Percentiles rank a stretch among this genome's conserved stretches.
These are phyloP conservation scores for Diaporthe australafricana DNA, from an alignment of 2,329 filamentous ascomycete genomes.

Conservation along the genomic window DNA sequence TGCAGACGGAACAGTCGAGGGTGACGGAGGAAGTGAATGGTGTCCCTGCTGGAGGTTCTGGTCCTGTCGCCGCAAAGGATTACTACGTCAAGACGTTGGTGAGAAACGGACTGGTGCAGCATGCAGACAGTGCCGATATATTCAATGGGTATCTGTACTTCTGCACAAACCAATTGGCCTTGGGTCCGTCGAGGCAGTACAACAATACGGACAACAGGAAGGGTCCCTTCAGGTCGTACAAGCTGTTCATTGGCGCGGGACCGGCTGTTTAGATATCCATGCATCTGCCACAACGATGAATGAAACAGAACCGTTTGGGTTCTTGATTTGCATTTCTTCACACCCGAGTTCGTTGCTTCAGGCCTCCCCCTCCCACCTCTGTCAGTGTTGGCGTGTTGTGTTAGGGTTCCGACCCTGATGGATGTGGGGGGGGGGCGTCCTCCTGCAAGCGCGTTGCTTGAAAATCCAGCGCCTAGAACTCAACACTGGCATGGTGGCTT, in stretches of 20 bases:
- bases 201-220: constrained; percentile 50
- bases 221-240: constrained; percentile 51
- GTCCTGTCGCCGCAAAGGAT: constrained; percentile 47
- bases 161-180: constrained; percentile 53
- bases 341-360: too few species aligned
- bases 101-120: constrained; percentile 53
- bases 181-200: constrained; percentile 51
- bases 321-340: too few species aligned
- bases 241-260: constrained; percentile 49
- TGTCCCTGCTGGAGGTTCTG: constrained; percentile 45
- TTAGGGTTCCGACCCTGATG: too few species aligned
- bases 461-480: neutral
- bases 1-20: constrained; percentile 50
- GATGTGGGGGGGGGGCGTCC: too few species aligned
- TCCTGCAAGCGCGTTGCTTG: too few species aligned
- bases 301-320: too few species aligned
- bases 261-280: constrained; percentile 42
- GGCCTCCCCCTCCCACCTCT: too few species aligned
- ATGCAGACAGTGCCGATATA: constrained; percentile 54
- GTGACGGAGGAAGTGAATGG: constrained; percentile 50
- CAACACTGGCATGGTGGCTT: neutral
- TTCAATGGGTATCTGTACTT: constrained; percentile 55
- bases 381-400: too few species aligned
- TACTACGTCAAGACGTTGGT: constrained; percentile 54
- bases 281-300: too few species aligned